Conservation (phyloP, 2,329 filamentous ascomycete genomes). For the Colletotrichum plurivorum region DNA sequence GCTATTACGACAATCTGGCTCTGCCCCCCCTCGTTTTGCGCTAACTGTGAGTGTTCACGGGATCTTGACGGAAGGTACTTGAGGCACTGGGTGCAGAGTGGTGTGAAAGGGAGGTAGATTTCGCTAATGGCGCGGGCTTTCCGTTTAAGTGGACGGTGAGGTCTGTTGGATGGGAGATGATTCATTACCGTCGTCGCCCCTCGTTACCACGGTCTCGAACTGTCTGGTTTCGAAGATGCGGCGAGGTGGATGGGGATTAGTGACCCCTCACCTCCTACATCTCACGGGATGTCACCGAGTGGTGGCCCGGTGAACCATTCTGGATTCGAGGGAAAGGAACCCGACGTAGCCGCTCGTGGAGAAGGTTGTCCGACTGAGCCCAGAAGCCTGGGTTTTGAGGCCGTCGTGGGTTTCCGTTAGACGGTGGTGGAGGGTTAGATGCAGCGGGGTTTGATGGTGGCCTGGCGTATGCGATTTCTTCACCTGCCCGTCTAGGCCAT, state of each 20-base stretch:
- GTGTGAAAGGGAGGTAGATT: background rate
- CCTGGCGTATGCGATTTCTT: background rate
- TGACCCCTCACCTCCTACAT: background rate
- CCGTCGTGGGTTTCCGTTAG: background rate
- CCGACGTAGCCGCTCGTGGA: too few species aligned
- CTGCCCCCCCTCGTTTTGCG: background rate
- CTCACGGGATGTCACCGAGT: constrained; percentile 5
- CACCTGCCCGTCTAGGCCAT: background rate
- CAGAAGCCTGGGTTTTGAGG: constrained; percentile 6
- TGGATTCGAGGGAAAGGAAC: background rate
- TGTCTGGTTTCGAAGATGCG: background rate
- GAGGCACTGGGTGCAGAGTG: background rate
- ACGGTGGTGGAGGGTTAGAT: too few species aligned
- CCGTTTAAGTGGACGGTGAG: background rate
- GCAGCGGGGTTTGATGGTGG: background rate
- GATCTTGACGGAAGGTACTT: background rate
- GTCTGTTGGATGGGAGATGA: background rate
- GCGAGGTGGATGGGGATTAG: background rate
- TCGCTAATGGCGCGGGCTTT: background rate
- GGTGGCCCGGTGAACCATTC: background rate
- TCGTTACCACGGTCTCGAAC: too few species aligned
- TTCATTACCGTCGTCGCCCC: background rate
- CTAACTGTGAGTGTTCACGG: constrained; percentile 11
- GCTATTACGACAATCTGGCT: background rate
- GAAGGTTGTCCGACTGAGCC: background rate